Evolutionary conservation across 768 basidiomycete genomes (phyloP).

Genomic region (Termitomyces bulborhizus): DNA sequence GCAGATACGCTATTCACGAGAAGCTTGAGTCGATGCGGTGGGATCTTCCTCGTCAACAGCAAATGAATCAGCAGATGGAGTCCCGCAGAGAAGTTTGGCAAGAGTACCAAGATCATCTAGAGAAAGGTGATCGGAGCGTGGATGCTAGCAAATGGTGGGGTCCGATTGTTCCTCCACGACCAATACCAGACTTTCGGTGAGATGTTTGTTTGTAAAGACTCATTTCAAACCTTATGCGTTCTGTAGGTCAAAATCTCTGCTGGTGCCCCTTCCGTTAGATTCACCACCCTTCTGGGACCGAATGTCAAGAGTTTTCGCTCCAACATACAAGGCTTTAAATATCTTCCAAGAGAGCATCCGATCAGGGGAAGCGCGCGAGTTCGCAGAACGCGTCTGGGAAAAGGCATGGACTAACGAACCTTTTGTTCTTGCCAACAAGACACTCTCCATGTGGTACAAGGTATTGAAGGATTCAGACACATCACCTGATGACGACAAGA

Average conservation of each 20-base stretch:
- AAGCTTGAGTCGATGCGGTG: conserved; percentile 55
- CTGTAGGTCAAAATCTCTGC: conserved; percentile 41
- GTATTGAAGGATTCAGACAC: conserved; percentile 39
- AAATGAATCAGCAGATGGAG: conserved; percentile 33
- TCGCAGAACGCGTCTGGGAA: conserved; percentile 55
- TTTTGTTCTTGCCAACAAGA: conserved; percentile 37
- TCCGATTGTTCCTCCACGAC: conserved; percentile 33
- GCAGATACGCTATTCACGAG: conserved; percentile 44
- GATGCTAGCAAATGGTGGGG: conserved; percentile 30
- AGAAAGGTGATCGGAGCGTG: conserved; percentile 18
- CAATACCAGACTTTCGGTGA: conserved; percentile 33
- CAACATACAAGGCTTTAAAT: conserved; percentile 44
- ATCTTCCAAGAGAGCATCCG: conserved; percentile 48
- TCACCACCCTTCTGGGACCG: conserved; percentile 46
- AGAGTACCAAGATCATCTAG: conserved; percentile 44
- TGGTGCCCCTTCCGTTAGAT: conserved; percentile 55
- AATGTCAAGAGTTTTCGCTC: conserved; percentile 50
- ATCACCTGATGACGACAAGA: conserved; percentile 32
- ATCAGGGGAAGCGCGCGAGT: conserved; percentile 52
- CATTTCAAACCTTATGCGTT: background rate
- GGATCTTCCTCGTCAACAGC: conserved; percentile 46
- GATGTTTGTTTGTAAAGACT: conserved; percentile 11
- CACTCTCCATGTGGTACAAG: conserved; percentile 34
- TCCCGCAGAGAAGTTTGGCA: conserved; percentile 37
- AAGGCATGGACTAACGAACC: conserved; percentile 63